These are phyloP conservation scores for Lasiodiplodia hormozganensis DNA, from an alignment of 2,329 filamentous ascomycete genomes.

Conservation along the genomic window DNA sequence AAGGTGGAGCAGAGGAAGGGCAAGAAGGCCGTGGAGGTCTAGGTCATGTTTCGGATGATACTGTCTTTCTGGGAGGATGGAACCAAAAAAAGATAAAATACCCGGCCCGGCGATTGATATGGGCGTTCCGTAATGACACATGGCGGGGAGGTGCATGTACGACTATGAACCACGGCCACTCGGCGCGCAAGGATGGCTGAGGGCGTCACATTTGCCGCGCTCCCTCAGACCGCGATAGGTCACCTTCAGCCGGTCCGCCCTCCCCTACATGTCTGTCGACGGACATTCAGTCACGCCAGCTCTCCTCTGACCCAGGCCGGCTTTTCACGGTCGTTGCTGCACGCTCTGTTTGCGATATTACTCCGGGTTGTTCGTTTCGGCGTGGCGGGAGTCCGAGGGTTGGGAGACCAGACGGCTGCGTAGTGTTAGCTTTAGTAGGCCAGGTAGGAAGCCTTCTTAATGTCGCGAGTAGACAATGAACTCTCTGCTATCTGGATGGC, in stretches of 20 bases:
- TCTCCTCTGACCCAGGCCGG: constrained; percentile 23
- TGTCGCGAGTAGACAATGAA: constrained; percentile 19
- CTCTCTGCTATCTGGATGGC: constrained; percentile 6
- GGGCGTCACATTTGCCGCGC: constrained; percentile 14
- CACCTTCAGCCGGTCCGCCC: constrained; percentile 13
- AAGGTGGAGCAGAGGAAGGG: constrained; percentile 99
- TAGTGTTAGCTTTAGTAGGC: constrained; percentile 19
- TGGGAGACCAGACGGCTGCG: constrained; percentile 21
- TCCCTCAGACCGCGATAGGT: constrained; percentile 16
- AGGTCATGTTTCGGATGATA: constrained; percentile 12
- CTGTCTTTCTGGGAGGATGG: constrained; percentile 24
- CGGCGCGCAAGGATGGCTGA: constrained; percentile 16
- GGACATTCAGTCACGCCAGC: constrained; percentile 21
- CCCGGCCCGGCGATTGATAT: constrained; percentile 28
- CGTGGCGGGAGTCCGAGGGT: constrained; percentile 16
- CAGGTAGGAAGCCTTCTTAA: constrained; percentile 15
- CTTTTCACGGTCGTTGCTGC: constrained; percentile 20
- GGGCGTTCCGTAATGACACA: constrained; percentile 25
- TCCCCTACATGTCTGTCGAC: constrained; percentile 21
- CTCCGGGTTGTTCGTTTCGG: constrained; percentile 21
- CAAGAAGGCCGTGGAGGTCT: constrained; percentile 59
- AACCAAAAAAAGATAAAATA: constrained; percentile 26
- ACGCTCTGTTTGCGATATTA: constrained; percentile 26
- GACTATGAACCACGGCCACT: constrained; percentile 21
- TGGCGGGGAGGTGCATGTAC: constrained; percentile 23